These are phyloP conservation scores for Eutrema heterophyllum DNA, from an alignment of 345 rosid species.

Conservation along the genomic window DNA sequence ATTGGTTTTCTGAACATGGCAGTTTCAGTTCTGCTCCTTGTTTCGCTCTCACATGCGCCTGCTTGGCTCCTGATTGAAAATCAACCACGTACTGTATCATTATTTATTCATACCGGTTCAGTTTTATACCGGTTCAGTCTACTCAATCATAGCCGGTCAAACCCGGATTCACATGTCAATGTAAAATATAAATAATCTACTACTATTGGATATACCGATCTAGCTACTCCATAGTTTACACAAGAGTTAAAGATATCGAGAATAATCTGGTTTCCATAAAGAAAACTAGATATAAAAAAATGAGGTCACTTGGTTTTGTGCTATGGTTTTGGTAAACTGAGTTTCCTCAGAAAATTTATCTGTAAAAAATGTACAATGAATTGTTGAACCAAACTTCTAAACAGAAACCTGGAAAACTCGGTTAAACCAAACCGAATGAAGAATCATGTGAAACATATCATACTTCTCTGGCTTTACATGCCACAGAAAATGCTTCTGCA, in stretches of 20 bases:
- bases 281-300: background rate
- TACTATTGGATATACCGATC: background rate
- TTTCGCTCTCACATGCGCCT: conserved; percentile 26
- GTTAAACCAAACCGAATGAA: conserved; percentile 87
- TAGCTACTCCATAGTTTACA: no score
- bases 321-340: background rate
- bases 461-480: conserved; percentile 70
- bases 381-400: conserved; percentile 10
- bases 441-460: conserved; percentile 90
- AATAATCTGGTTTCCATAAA: background rate
- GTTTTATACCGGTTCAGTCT: background rate
- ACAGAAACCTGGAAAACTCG: conserved; percentile 56
- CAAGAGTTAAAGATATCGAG: background rate
- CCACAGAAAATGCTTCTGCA: conserved; percentile 94
- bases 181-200: background rate
- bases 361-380: conserved; percentile 19
- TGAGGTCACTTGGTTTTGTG: background rate
- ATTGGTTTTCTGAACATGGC: conserved; percentile 16
- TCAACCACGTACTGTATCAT: background rate
- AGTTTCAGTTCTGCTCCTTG: conserved; percentile 13
- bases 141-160: background rate
- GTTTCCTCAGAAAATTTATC: background rate
- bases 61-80: background rate
- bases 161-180: background rate
- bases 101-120: background rate